These are phyloP conservation scores for Rubia yunnanensis DNA, from an alignment of 257 asterid genomes.

Conservation along the genomic window DNA sequence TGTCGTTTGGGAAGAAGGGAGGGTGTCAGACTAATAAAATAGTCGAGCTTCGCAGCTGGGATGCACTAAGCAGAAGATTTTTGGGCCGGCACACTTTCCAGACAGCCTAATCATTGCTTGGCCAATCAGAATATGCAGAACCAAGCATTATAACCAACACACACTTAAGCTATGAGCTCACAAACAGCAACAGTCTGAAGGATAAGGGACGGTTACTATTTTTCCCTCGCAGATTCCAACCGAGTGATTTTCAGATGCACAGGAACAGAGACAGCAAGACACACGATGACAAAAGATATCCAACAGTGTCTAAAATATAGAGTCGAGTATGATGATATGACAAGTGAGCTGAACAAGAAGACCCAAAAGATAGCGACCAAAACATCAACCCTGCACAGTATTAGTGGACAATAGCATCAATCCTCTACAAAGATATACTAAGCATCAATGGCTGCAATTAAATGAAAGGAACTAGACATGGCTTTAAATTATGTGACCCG, in stretches of 20 bases:
- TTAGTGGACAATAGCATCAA: not conserved
- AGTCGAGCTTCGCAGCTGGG: no score
- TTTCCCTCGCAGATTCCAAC: slow-evolving; percentile 50
- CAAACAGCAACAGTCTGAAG: slow-evolving; percentile 20
- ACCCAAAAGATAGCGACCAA: slow-evolving; percentile 45
- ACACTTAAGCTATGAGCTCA: slow-evolving; percentile 2
- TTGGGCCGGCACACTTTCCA: no score
- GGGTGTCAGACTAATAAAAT: no score
- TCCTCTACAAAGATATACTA: not conserved
- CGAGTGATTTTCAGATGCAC: slow-evolving; percentile 50
- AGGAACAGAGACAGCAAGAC: slow-evolving; percentile 46
- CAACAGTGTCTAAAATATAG: slow-evolving; percentile 47
- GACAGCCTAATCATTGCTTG: no score
- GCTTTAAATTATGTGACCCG: not conserved
- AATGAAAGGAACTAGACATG: not conserved
- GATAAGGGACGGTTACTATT: slow-evolving; percentile 56
- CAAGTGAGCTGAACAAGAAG: slow-evolving; percentile 35
- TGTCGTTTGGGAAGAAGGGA: no score
- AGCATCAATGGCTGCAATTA: not conserved
- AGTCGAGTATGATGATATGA: slow-evolving; percentile 47
- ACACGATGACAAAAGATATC: slow-evolving; percentile 39
- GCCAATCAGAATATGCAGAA: no score
- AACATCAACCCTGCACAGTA: slow-evolving; percentile 53
- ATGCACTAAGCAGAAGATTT: no score
- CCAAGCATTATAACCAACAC: no score